Percentiles rank a stretch among this genome's conserved stretches.
phyloP scores from a whole-genome alignment of 139 green algal species.

The Coccomyxa sp. region DNA sequence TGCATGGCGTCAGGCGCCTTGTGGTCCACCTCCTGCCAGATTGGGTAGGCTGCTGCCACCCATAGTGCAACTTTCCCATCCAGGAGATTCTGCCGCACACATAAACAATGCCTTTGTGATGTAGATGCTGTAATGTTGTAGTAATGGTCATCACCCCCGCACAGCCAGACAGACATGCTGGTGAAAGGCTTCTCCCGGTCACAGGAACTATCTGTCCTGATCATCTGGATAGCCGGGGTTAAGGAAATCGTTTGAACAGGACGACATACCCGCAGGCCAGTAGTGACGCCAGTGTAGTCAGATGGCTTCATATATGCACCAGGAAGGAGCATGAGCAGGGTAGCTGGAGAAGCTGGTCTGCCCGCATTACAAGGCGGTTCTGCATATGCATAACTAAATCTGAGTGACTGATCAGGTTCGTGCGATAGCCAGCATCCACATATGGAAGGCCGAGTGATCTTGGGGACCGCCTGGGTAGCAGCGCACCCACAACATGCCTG shows the following conservation, averaged over 20 bases:
- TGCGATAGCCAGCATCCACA: too few species aligned
- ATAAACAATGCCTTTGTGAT: not conserved
- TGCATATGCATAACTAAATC: too few species aligned
- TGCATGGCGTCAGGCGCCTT: not conserved
- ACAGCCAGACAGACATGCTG: not conserved
- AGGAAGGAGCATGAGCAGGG: not conserved
- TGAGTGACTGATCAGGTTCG: too few species aligned
- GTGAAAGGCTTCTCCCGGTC: not conserved
- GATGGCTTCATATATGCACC: not conserved
- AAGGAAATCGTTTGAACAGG: not conserved
- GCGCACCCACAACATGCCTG: too few species aligned
- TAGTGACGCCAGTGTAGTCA: not conserved
- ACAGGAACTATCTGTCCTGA: too few species aligned
- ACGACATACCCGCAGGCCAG: not conserved
- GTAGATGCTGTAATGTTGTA: too few species aligned
- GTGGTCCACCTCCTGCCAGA: constrained; percentile 1
- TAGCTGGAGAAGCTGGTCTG: too few species aligned
- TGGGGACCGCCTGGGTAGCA: too few species aligned
- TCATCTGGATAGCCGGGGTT: not conserved
- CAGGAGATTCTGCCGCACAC: not conserved
- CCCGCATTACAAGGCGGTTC: too few species aligned
- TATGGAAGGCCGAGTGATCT: too few species aligned
- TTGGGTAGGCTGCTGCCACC: not conserved
- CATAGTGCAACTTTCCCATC: not conserved
- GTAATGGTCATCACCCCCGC: not conserved